phyloP scores from a whole-genome alignment of 208 protist species.

The Trypanosoma melophagium region DNA sequence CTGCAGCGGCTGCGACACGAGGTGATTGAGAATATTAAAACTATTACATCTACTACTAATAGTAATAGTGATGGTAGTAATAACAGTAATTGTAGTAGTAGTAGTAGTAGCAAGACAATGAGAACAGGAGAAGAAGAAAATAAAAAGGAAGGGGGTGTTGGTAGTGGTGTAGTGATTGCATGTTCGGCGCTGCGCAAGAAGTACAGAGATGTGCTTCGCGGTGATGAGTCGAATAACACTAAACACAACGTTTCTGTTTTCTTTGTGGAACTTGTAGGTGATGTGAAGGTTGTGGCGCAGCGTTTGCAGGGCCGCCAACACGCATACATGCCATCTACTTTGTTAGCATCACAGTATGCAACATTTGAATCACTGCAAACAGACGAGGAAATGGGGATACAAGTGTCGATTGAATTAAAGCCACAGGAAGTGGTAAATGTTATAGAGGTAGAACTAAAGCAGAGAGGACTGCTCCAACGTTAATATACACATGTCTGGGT shows the following conservation, averaged over 20 bases:
- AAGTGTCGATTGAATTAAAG: conserved; percentile 28
- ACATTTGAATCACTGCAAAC: conserved; percentile 47
- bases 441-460: conserved; percentile 25
- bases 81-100: no score
- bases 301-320: conserved; percentile 45
- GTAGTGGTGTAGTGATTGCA: conserved; percentile 45
- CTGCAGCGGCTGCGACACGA: conserved; percentile 42
- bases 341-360: conserved; percentile 62
- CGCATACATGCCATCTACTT: conserved; percentile 65
- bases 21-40: conserved; percentile 29
- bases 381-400: conserved; percentile 36
- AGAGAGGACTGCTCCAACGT: neutral
- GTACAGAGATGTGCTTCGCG: conserved; percentile 66
- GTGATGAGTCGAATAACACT: conserved; percentile 8
- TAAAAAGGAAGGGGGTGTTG: neutral
- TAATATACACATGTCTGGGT: neutral
- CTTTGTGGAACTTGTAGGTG: conserved; percentile 55
- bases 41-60: neutral
- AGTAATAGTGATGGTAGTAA: no score
- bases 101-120: no score
- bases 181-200: conserved; percentile 60
- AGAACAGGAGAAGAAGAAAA: no score
- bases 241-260: conserved; percentile 29
- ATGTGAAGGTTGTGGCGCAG: conserved; percentile 29
- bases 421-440: conserved; percentile 27